These are phyloP conservation scores for Yarrowia sp. DNA, from an alignment of 805 yeast genomes.

Conservation along the genomic window DNA sequence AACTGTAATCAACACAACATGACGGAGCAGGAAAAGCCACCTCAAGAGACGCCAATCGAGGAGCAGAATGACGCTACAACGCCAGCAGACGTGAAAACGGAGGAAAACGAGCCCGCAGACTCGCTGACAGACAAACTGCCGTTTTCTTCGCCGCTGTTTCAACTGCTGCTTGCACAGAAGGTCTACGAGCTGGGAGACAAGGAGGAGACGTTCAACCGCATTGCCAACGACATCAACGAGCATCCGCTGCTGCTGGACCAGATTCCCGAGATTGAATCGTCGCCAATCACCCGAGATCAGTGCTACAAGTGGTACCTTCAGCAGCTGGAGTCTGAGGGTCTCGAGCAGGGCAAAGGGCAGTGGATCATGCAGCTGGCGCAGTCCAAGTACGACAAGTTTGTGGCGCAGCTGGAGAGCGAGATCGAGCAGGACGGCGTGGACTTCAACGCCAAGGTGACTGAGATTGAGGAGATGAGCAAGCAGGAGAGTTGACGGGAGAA, in stretches of 20 bases:
- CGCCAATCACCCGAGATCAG: background rate
- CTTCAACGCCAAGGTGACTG: background rate
- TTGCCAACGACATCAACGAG: conserved; percentile 33
- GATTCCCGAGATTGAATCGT: conserved; percentile 5
- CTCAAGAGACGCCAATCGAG: too few species aligned
- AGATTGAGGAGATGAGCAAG: conserved; percentile 5
- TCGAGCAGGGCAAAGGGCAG: conserved; percentile 11
- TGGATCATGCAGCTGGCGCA: conserved; percentile 21
- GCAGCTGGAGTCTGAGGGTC: background rate
- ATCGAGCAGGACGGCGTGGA: conserved; percentile 2
- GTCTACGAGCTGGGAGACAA: conserved; percentile 38
- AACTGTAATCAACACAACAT: background rate
- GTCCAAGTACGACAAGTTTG: conserved; percentile 9
- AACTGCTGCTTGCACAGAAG: conserved; percentile 38
- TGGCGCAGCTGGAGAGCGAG: background rate
- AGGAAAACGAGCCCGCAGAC: background rate
- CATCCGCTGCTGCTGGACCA: conserved; percentile 36
- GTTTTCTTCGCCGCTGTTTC: conserved; percentile 31
- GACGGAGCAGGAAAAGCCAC: too few species aligned
- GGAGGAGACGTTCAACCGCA: conserved; percentile 29
- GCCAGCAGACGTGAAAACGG: background rate
- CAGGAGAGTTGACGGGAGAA: background rate
- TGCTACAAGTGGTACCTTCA: conserved; percentile 2
- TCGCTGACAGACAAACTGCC: too few species aligned
- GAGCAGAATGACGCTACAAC: too few species aligned